Percentiles rank a stretch among this genome's conserved stretches.
phyloP scores from a whole-genome alignment of 768 basidiomycete species.

The Nidularia pulvinata region DNA sequence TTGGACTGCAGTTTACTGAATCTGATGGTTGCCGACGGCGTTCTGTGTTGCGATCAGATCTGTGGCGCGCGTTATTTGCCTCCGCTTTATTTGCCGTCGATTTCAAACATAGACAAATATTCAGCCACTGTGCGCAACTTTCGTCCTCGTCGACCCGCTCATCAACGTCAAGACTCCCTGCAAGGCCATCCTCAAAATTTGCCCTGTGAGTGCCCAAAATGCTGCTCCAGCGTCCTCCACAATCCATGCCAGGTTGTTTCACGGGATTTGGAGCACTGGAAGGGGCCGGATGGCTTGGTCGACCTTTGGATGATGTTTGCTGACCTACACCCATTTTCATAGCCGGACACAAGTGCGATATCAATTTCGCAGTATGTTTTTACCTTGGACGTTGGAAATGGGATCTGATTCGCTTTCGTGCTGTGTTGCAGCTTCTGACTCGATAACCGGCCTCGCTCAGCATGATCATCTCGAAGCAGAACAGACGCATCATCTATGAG shows the following conservation, averaged over 20 bases:
- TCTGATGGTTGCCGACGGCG: too few species aligned
- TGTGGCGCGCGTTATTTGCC: too few species aligned
- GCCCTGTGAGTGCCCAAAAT: constrained; percentile 32
- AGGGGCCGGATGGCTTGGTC: constrained; percentile 33
- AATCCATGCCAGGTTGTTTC: constrained; percentile 17
- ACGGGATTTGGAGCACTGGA: constrained; percentile 19
- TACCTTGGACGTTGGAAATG: background rate
- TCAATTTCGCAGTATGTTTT: constrained; percentile 33
- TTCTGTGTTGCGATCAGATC: too few species aligned
- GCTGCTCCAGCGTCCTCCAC: constrained; percentile 9
- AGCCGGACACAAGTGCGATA: constrained; percentile 40
- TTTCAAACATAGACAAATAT: too few species aligned
- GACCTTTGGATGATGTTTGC: constrained; percentile 32
- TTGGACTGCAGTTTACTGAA: too few species aligned
- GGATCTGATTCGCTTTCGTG: background rate
- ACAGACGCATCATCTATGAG: constrained; percentile 97
- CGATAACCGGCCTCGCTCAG: constrained; percentile 37
- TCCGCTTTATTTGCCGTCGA: too few species aligned
- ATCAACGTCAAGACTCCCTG: constrained; percentile 38
- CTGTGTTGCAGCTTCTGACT: constrained; percentile 22
- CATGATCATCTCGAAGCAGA: constrained; percentile 98
- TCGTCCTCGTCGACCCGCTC: constrained; percentile 8
- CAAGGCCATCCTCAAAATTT: constrained; percentile 35
- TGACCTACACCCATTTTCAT: constrained; percentile 17
- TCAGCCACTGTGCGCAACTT: background rate